Evolutionary conservation across 2,329 filamentous ascomycete species (phyloP), one percentile per base, ranked within the genome.

Genomic region (Sclerotinia spermophila): DNA sequence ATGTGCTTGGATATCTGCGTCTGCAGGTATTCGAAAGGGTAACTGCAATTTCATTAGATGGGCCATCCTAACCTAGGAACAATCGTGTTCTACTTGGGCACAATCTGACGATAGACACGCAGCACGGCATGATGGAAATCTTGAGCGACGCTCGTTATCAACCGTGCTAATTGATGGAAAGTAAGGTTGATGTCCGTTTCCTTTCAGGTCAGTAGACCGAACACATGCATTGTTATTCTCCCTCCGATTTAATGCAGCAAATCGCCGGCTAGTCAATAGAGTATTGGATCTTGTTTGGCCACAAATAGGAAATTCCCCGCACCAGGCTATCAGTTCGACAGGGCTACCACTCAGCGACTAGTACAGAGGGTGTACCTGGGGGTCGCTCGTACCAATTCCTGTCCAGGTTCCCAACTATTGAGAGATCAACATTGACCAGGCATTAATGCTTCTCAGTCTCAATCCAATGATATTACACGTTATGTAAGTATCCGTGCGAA

Each of bases 181-280:
- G 44, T 27, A 67, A 67, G 55, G 42, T 38, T 51, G 42, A 68
- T 67, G 19, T 67, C 65, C 65, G 65, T 55, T 38, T n/a, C n/a
- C 35, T 30, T n/a, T 51, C 38, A n/a, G n/a, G 53, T 59, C 65
- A 67, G 65, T 40, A 67, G 53, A 33, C 48, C 24, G 42, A 60
- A 33, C 40, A 56, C 35, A 48, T 61, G 58, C 35, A 33, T 59
- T 30, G 40, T 15, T 56, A 24, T 67, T 44, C n/a, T 35, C 13
- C 27, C 13, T 58, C 13, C 15, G 51, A 67, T 35, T 21, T 40
- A 19, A 59, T 21, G 21, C 65, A 67, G 15, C 19, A 67, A 48
- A 67, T 59, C 19, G 38, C 21, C 35, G n/a, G 45, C 42, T 33
- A 51, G 24, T 65, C 6, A n/a, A 58, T 15, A 67, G n/a, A 21